Evolutionary conservation across 345 rosid genomes (phyloP).

Genomic region (Salix exigua): DNA sequence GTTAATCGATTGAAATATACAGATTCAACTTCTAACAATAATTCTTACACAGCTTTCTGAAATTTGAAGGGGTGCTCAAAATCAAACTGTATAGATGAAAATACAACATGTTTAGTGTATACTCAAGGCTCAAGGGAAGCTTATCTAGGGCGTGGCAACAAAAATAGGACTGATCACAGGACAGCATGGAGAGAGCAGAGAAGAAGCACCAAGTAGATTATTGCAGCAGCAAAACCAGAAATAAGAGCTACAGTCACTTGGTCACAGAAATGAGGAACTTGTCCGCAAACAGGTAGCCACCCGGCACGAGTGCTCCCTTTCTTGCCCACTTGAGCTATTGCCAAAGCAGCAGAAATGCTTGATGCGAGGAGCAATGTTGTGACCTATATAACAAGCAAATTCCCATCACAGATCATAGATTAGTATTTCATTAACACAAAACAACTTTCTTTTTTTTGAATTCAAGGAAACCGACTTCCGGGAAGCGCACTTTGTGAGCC

Average conservation of each 20-base stretch:
- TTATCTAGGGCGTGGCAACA: constrained; percentile 23
- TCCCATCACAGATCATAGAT: neutral
- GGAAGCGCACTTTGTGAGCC: too few relatives aligned
- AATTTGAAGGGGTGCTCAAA: too few relatives aligned
- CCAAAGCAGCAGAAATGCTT: constrained; percentile 55
- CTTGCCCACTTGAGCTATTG: constrained; percentile 54
- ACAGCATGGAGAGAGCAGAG: constrained; percentile 33
- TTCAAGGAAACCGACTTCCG: too few relatives aligned
- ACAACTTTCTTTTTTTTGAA: too few relatives aligned
- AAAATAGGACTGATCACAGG: constrained; percentile 27
- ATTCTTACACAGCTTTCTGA: too few relatives aligned
- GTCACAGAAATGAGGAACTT: constrained; percentile 49
- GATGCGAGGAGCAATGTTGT: constrained; percentile 36
- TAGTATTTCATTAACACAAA: neutral
- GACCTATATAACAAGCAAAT: constrained; percentile 14
- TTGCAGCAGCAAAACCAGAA: constrained; percentile 43
- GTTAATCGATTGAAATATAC: too few relatives aligned
- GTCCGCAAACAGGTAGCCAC: constrained; percentile 56
- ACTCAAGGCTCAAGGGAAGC: neutral
- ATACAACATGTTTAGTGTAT: neutral
- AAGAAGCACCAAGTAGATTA: constrained; percentile 31
- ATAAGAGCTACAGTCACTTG: constrained; percentile 36
- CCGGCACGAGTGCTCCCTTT: constrained; percentile 57
- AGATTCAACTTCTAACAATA: too few relatives aligned
- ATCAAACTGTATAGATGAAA: too few relatives aligned